Conservation (phyloP, 805 yeast species). For the Metschnikowia drakensbergensis region DNA sequence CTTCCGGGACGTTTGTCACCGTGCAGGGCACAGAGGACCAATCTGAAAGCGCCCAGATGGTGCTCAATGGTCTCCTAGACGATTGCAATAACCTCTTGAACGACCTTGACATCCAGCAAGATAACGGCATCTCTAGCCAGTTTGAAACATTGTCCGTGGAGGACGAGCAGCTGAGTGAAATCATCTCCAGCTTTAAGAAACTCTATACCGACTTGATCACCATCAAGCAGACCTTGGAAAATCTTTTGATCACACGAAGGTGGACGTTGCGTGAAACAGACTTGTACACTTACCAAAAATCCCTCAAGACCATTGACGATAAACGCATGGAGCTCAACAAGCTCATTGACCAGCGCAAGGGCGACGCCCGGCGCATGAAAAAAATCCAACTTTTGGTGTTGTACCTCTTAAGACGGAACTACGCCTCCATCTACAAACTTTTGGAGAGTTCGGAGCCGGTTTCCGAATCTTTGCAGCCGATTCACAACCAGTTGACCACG, state of each 20-base stretch:
- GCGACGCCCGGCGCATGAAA: constrained; percentile 21
- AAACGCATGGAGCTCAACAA: constrained; percentile 46
- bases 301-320: constrained; percentile 70
- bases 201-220: constrained; percentile 61
- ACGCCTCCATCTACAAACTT: constrained; percentile 83
- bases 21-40: constrained; percentile 20
- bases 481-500: constrained; percentile 90
- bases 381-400: constrained; percentile 48
- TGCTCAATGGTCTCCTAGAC: constrained; percentile 71
- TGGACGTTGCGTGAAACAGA: constrained; percentile 98
- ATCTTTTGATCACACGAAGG: constrained; percentile 83
- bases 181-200: constrained; percentile 32
- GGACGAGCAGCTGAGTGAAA: constrained; percentile 41
- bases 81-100: constrained; percentile 74
- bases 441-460: constrained; percentile 94
- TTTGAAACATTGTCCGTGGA: constrained; percentile 23
- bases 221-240: constrained; percentile 72
- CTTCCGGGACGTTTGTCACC: constrained; percentile 49
- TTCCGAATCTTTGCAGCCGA: constrained; percentile 85
- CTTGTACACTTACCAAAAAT: constrained; percentile 75
- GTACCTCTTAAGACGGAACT: constrained; percentile 84
- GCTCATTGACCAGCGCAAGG: constrained; percentile 15
- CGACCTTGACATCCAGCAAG: constrained; percentile 55
- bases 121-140: constrained; percentile 21
- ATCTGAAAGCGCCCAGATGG: constrained; percentile 35